Evolutionary conservation across 306 rosid genomes (phyloP), one percentile per base, ranked within the genome.

Genomic region (Cucurbita maxima): DNA sequence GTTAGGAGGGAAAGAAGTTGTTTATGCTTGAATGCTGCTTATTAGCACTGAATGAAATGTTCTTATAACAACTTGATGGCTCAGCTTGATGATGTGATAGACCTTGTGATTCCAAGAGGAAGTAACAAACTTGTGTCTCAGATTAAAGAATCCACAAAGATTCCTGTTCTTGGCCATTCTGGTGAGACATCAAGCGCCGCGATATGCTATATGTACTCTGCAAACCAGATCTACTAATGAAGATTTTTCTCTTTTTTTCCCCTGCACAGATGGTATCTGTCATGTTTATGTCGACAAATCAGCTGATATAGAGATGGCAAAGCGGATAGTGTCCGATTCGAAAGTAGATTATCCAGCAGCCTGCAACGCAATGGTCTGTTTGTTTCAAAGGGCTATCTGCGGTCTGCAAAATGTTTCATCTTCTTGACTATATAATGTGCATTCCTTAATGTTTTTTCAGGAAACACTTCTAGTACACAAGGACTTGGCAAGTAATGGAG

Each of bases 41-140:
- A 11, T 30, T 22, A 47, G 43, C 18, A 47, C 6, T 66, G 72
- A 66, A 44, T 6, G 38, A 67, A 67, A 12, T 20, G 45, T 75
- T 64, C 48, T 60, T 53, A 83, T 81, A 60, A 71, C 71, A 43
- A 16, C 10, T 16, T 82, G 69, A 63, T 88, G 52, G 52, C 44
- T 43, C 88, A 94, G 98, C 96, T 94, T 67, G 91, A 90, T 71
- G 92, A 86, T 81, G 98, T 94, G 74, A 94, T 94, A 74, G 98
- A 94, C 81, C 96, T 94, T 67, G 97, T 94, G 59, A 85, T 94
- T 82, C 98, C 98, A 34, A 84, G 97, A 86, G 98, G 98, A 78
- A 94, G 96, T 50, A 90, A 85, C 66, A 86, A 82, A 62, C 98
- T 94, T 64, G 97, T 94, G 82, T 87, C 90, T 81, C 87, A 87